A percentile compares a stretch with the other conserved stretches of the same genome.
These are phyloP conservation scores for Kazachstania martiniae DNA, from an alignment of 805 yeast genomes.

Conservation along the genomic window DNA sequence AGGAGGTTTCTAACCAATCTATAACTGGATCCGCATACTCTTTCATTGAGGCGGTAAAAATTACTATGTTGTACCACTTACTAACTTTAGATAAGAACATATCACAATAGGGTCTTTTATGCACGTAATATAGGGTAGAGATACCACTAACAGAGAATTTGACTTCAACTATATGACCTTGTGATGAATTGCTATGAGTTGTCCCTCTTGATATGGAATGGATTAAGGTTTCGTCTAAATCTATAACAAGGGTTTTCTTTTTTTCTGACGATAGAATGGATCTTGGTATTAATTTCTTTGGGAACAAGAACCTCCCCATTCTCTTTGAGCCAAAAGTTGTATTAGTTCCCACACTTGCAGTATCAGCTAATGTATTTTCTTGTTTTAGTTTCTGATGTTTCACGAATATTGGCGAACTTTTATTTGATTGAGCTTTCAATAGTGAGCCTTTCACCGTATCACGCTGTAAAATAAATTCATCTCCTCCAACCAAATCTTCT, in stretches of 20 bases:
- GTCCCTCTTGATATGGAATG: constrained; percentile 71
- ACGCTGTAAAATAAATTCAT: constrained; percentile 21
- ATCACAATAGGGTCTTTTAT: constrained; percentile 87
- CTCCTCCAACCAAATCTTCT: constrained; percentile 22
- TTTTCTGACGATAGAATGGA: constrained; percentile 27
- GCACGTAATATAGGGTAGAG: constrained; percentile 78
- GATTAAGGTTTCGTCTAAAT: constrained; percentile 87
- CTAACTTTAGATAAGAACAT: constrained; percentile 66
- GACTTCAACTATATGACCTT: constrained; percentile 73
- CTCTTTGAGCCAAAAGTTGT: constrained; percentile 20
- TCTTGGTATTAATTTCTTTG: constrained; percentile 32
- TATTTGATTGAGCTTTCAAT: constrained; percentile 7
- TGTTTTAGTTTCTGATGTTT: not conserved
- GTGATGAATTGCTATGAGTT: constrained; percentile 21
- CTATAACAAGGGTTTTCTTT: constrained; percentile 62
- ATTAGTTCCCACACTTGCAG: constrained; percentile 1
- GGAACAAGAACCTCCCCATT: constrained; percentile 34
- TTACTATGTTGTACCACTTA: constrained; percentile 79
- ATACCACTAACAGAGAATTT: constrained; percentile 44
- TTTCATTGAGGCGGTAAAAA: constrained; percentile 89
- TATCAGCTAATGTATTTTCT: constrained; percentile 2
- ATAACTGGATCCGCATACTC: constrained; percentile 97
- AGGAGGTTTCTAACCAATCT: constrained; percentile 65
- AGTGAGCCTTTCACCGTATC: constrained; percentile 26
- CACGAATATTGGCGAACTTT: constrained; percentile 3